Base-by-base conservation (phyloP, 305 asterid species). In the Rubia peregrina region DNA sequence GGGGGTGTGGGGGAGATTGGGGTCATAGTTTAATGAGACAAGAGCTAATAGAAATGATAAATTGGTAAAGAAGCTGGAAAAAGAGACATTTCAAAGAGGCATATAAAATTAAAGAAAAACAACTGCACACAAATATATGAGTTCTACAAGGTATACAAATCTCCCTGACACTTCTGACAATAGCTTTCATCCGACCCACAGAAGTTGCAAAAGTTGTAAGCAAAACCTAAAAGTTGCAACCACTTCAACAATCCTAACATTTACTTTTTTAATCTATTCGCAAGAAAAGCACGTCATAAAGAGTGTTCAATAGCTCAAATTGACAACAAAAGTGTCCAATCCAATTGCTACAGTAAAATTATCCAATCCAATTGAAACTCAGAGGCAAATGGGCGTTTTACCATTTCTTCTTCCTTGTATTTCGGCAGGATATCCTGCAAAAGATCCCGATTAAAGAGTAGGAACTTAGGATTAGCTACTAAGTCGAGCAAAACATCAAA, bases 161-260 rank as follows among this genome's bases (percentile, higher is more conserved):
- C 98, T 97, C 83, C 88, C 92, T 30, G 97, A 84, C 75, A 86
- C 96, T 74, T 90, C 92, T 75, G 82, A 36, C 89, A 57, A 93
- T 93, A 68, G 87, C 87, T 81, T 83, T 80, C 98, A 93, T 93
- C 74, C 98, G 90, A 12, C 57, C 79, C 36, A 73, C 70, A 13
- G 98, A 96, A 64, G 98, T 93, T 14, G 98, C 90, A 10, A 97
- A 97, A 56, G 98, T 93, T 40, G 98, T 90, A 66, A 90, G 89
- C 80, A 93, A 84, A 68, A 90, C 98, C 98, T 92, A 36, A 36
- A 36, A 65, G 30, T 7, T 44, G 33, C 1, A 2, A 51, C 1
- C 38, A 43, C 61, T 7, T 9, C 13, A 42, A 67, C 21, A 61
- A 1, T 57, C 46, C 16, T 33, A 16, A 11, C 30, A 67, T 19